A percentile compares a stretch with the other conserved stretches of the same genome.
phyloP scores from a whole-genome alignment of 225 moss, liverwort and hornwort genomes.

The Ulota crispa region DNA sequence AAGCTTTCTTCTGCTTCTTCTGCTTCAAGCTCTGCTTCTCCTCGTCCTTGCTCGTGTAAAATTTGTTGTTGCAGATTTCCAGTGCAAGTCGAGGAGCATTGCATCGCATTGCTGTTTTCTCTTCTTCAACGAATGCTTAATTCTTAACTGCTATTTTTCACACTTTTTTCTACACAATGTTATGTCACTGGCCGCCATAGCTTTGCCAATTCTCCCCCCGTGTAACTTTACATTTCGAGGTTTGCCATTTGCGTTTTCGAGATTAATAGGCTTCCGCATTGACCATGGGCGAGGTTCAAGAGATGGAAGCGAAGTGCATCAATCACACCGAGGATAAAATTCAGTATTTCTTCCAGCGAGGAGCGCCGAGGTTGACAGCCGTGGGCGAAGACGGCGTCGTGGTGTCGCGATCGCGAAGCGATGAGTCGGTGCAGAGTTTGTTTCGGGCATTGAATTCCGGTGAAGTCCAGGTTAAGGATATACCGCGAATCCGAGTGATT shows the following conservation, averaged over 20 bases:
- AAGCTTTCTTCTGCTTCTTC: background rate
- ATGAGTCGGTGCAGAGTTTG: slow-evolving; percentile 49
- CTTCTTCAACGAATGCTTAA: background rate
- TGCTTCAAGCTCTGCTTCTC: background rate
- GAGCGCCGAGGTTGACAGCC: slow-evolving; percentile 33
- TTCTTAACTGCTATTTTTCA: background rate
- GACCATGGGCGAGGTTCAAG: slow-evolving; percentile 29
- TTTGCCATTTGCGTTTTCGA: background rate
- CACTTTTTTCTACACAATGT: slow-evolving; percentile 10
- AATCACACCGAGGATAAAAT: slow-evolving; percentile 37
- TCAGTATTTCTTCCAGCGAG: slow-evolving; percentile 42
- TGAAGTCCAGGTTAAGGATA: slow-evolving; percentile 29
- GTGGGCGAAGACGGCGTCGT: slow-evolving; percentile 17
- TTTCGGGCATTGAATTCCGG: slow-evolving; percentile 24
- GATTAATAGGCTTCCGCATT: background rate
- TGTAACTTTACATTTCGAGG: background rate
- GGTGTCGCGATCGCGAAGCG: slow-evolving; percentile 34
- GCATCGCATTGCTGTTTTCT: background rate
- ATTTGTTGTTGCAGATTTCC: background rate
- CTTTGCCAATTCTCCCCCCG: background rate
- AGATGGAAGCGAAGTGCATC: slow-evolving; percentile 45
- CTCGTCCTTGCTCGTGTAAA: background rate
- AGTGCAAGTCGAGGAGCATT: background rate
- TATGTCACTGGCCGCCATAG: slow-evolving; percentile 24
- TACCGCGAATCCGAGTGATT: slow-evolving; percentile 53